Conservation (phyloP, 2,329 filamentous ascomycete species). For the Botrytis pseudocinerea region DNA sequence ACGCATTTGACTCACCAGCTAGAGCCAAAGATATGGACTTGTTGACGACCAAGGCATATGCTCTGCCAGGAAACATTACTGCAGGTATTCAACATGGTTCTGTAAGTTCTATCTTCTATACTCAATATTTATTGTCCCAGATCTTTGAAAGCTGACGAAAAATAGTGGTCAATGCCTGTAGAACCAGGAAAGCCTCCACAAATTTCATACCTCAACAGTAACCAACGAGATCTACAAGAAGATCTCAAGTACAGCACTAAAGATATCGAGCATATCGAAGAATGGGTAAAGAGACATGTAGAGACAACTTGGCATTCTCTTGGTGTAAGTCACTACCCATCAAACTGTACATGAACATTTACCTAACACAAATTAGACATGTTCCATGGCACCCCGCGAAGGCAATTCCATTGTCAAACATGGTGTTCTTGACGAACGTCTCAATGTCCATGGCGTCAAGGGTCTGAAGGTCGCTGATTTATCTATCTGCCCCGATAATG, state of each 20-base stretch:
- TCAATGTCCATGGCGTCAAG: conserved; percentile 45
- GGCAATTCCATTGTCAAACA: conserved; percentile 71
- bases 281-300: conserved; percentile 62
- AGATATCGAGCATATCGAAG: conserved; percentile 51
- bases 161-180: conserved; percentile 61
- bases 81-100: conserved; percentile 51
- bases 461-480: conserved; percentile 49
- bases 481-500: conserved; percentile 41
- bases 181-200: conserved; percentile 51
- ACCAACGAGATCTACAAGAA: conserved; percentile 58
- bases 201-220: conserved; percentile 60
- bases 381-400: conserved; percentile 45
- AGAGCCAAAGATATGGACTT: conserved; percentile 73
- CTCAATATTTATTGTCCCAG: background rate
- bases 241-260: conserved; percentile 65
- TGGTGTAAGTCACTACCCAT: conserved; percentile 42
- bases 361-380: conserved; percentile 44
- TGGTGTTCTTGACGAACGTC: conserved; percentile 44
- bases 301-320: conserved; percentile 44
- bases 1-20: conserved; percentile 67
- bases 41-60: conserved; percentile 72
- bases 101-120: conserved; percentile 15
- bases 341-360: background rate
- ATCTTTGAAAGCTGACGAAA: background rate
- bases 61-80: conserved; percentile 53